These are phyloP conservation scores for Endotrypanum monterogeii DNA, from an alignment of 208 protist species.

Conservation along the genomic window DNA sequence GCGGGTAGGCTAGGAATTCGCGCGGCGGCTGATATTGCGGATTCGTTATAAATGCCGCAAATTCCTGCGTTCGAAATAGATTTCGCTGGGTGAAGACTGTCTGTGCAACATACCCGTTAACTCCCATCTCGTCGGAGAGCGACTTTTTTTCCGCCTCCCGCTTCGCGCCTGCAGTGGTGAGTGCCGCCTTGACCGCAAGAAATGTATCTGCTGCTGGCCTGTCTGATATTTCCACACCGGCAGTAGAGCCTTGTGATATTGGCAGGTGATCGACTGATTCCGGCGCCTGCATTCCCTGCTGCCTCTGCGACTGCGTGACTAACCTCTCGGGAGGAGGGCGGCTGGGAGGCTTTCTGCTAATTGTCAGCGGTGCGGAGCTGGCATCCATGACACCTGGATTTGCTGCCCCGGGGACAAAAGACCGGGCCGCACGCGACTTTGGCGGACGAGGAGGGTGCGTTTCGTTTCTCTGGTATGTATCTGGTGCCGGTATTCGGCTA, in stretches of 20 bases:
- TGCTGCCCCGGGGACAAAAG: background rate
- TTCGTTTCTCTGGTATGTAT: background rate
- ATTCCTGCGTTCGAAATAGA: conserved; percentile 72
- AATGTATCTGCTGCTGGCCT: background rate
- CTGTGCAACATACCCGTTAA: conserved; percentile 49
- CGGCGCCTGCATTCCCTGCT: conserved; percentile 18
- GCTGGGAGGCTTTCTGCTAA: background rate
- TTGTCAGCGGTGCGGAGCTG: background rate
- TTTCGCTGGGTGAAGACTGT: conserved; percentile 72
- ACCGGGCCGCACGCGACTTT: background rate
- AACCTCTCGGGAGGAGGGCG: background rate
- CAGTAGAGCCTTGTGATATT: background rate
- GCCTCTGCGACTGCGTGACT: conserved; percentile 10
- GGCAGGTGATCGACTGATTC: background rate
- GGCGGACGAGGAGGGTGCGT: background rate
- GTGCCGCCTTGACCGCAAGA: background rate
- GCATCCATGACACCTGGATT: background rate
- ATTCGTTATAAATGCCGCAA: conserved; percentile 59
- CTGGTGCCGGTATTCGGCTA: conserved; percentile 6
- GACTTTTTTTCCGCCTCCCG: conserved; percentile 12
- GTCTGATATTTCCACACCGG: background rate
- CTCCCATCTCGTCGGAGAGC: conserved; percentile 16
- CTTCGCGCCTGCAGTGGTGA: background rate
- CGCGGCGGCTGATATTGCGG: conserved; percentile 50
- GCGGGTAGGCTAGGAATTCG: conserved; percentile 33